phyloP scores from a whole-genome alignment of 192 early-diverging fungal genomes.

The Coemansia brasiliensis region DNA sequence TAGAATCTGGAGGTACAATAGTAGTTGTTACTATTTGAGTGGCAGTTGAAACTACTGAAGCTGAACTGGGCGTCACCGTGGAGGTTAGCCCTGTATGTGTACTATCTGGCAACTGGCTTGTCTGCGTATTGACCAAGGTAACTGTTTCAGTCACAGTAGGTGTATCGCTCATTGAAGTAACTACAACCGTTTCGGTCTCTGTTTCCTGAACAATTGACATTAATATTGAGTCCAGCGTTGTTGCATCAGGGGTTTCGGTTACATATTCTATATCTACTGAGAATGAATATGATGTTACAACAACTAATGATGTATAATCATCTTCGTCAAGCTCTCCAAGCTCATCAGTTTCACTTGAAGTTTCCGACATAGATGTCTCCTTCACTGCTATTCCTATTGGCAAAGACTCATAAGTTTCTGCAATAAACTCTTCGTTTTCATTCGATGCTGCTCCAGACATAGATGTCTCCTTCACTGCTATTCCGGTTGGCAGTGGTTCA shows the following conservation, averaged over 20 bases:
- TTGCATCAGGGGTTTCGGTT: background rate
- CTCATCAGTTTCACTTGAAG: background rate
- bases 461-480: conserved; percentile 21
- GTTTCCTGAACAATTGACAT: background rate
- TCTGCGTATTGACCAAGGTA: background rate
- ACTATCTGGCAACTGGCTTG: background rate
- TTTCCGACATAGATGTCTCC: conserved; percentile 7
- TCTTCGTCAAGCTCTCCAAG: conserved; percentile 1
- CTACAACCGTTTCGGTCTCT: conserved; percentile 2
- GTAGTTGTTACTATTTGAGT: conserved; percentile 6
- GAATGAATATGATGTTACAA: background rate
- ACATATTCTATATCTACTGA: background rate
- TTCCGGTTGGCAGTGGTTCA: conserved; percentile 3
- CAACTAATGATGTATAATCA: background rate
- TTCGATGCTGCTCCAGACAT: background rate
- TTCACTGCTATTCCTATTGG: conserved; percentile 7
- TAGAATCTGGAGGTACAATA: background rate
- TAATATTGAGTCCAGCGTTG: background rate
- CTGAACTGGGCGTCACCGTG: background rate
- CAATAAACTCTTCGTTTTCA: background rate
- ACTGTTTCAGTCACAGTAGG: conserved; percentile 11
- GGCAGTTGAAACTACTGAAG: background rate
- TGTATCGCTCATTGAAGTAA: background rate
- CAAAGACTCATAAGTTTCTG: background rate
- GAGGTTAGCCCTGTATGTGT: background rate